Evolutionary conservation across 2,329 filamentous ascomycete genomes (phyloP), one percentile per base, ranked within the genome.

Genomic region (Fusarium luffae): DNA sequence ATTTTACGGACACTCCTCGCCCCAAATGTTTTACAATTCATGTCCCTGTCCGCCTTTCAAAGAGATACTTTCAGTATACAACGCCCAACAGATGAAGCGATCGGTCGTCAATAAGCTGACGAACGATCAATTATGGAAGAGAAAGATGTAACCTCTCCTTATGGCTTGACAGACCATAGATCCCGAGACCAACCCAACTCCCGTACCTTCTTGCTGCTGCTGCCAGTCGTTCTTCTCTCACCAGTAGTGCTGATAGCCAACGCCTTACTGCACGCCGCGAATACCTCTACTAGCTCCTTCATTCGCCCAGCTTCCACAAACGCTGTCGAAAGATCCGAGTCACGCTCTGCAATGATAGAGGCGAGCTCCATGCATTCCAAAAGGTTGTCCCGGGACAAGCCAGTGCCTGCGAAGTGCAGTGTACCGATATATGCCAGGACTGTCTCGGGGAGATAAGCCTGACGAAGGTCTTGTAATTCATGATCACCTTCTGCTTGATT

Each of bases 291-390:
- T 42, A 96, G 83, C 81, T 95, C 92, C 74, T 88, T 87, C 88
- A 95, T 91, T 48, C 91, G 87, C 32, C 86, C 85, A 4, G 88
- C 86, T 57, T 86, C 84, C 57, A 89, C 79, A 71, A 96, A 92
- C 46, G 88, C 86, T 25, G 83, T 80, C 3, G 90, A 88, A 42
- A 95, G 80, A 70, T 91, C 89, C 25, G 89, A 89, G 64, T 85
- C 87, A 69, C 90, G 88, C 59, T 91, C 89, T 3, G 95, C 93
- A 52, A 97, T 86, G 4, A 90, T 78, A 2, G 90, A 89, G 2
- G 93, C 90, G 18, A 99, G 84, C 63, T 97, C 93, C 92, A 99
- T 95, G 74, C 91, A 92, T 76, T 95, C 90, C 27, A 96, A 85
- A 19, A 97, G 85, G 70, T 91, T 88, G 62, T 95, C 92, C 44